Base-by-base conservation (phyloP, 2,329 filamentous ascomycete genomes). In the Orbilia blumenaviensis region DNA sequence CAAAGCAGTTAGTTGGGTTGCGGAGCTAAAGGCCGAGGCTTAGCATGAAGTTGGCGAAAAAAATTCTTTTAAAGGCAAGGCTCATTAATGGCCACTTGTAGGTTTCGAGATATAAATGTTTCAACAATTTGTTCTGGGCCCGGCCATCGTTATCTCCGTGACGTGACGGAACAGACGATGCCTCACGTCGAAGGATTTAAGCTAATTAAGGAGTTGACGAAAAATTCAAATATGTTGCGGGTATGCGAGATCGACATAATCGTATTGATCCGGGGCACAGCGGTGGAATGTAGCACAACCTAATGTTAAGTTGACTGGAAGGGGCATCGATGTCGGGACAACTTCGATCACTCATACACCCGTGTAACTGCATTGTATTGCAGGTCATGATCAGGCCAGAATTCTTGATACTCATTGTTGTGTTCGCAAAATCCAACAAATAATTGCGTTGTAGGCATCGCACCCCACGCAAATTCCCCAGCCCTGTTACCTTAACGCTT, bases 81-180 rank as follows among this genome's bases (percentile, higher is more conserved):
- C 18, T 21, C 60, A 38, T 61, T 36, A 61, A 68, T 66, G n/a
- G 25, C 56, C 38, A 32, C 18, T 63, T 21, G 23, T 44, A 46
- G 38, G 44, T 64, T 48, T 72, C 38, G 60, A 48, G 58, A 52
- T 64, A 46, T 72, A 60, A 58, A 58, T 60, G 58, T 64, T 72
- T 62, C 58, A 61, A 54, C 2, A 36, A 25, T 21, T 42, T 23
- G 34, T 32, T 72, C 29, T 46, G 14, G 32, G 32, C n/a, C n/a
- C n/a, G n/a, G n/a, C 38, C 9, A 32, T 29, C 44, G n/a, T 42
- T 36, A 34, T 21, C 50, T 48, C 67, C 67, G 48, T 38, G 18
- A 18, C 16, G 36, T 9, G 16, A 72, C 60, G 67, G 67, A 52
- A 64, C 48, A 29, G 27, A 36, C 16, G 25, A 38, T 36, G 56